Base-by-base conservation (phyloP, 257 asterid genomes). In the Solanum commersonii region DNA sequence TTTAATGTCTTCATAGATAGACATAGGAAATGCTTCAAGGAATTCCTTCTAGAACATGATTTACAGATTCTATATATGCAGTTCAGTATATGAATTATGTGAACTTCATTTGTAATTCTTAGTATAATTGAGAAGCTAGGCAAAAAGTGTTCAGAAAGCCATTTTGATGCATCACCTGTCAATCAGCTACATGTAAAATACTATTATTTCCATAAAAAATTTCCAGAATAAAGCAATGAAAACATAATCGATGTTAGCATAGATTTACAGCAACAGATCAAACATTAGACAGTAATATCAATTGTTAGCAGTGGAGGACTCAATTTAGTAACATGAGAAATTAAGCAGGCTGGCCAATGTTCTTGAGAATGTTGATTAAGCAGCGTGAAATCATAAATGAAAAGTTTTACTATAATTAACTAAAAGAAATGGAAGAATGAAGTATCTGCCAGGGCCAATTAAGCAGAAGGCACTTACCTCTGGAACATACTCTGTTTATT, bases 401-500 rank as follows among this genome's bases (percentile, higher is more conserved):
- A 46, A 18, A 46, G 18, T 29, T 46, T 20, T 29, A 81, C 68
- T 9, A 79, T 27, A 27, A 79, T 27, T 44, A n/a, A 44, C 38
- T 34, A 40, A 76, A 70, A 52, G 85, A 87, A 73, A 44, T 40
- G 83, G 74, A 68, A 44, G 77, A 84, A 84, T 31, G 20, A 84
- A 37, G 27, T 38, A 65, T 42, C 59, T n/a, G 70, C 65, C 67
- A 33, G 72, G 40, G 68, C 20, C 34, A 79, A 81, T 44, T 49
- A 70, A 49, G 73, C 52, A 72, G 77, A 70, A 70, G 70, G 77
- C 79, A 33, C 87, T 56, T 90, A 97, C 99, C 99, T 94, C 92
- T 92, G 98, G 92, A 93, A 93, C 86, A 86, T n/a, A 29, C 90
- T 94, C 65, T 89, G 84, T 88, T 94, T 94, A 65, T 90, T 92